These are phyloP conservation scores for Diospyros kaki DNA, from an alignment of 148 eudicot genomes.

Conservation along the genomic window DNA sequence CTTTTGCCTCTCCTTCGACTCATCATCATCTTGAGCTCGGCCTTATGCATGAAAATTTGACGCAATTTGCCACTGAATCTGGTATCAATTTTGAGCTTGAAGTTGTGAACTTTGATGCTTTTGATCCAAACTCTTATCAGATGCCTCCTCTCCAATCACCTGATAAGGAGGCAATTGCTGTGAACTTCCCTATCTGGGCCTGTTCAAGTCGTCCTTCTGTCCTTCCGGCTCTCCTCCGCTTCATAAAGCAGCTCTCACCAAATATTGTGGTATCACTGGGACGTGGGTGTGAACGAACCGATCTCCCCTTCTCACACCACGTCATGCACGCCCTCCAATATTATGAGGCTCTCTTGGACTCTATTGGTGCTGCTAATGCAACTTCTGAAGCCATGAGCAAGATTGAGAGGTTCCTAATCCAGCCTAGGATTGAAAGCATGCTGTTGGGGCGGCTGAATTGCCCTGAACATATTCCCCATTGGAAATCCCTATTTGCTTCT, in stretches of 20 bases:
- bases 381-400: conserved; percentile 20
- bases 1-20: conserved; percentile 46
- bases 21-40: conserved; percentile 41
- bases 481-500: conserved; percentile 42
- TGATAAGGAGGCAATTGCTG: conserved; percentile 34
- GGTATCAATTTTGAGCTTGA: conserved; percentile 40
- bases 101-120: conserved; percentile 45
- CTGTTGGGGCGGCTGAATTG: conserved; percentile 35
- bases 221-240: conserved; percentile 33
- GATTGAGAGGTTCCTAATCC: conserved; percentile 39
- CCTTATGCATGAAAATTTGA: conserved; percentile 40
- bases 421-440: conserved; percentile 38
- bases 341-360: conserved; percentile 33
- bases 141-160: conserved; percentile 19
- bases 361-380: conserved; percentile 33
- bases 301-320: conserved; percentile 39
- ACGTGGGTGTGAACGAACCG: conserved; percentile 41
- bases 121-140: conserved; percentile 30
- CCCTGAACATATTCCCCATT: conserved; percentile 31
- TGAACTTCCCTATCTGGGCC: conserved; percentile 53
- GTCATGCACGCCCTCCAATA: conserved; percentile 34
- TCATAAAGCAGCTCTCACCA: conserved; percentile 42
- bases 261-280: conserved; percentile 38
- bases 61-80: conserved; percentile 40
- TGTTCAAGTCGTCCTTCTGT: conserved; percentile 20